Percentiles rank a stretch among this genome's conserved stretches.
These are phyloP conservation scores for Phyllosticta capitalensis DNA, from an alignment of 2,329 filamentous ascomycete species.

Conservation along the genomic window DNA sequence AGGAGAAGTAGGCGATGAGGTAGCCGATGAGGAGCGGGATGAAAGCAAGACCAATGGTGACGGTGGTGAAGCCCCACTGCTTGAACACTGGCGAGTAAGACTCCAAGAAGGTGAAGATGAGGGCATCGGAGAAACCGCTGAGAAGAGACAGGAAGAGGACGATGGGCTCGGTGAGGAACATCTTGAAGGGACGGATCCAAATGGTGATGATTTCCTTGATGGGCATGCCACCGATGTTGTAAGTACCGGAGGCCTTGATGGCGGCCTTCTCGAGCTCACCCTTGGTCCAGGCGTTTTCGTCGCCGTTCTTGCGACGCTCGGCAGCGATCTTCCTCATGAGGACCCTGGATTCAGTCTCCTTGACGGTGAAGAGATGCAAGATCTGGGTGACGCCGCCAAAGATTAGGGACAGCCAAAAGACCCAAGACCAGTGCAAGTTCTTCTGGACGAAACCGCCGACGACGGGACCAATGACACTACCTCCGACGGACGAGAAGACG, in stretches of 20 bases:
- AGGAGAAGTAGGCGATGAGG: conserved; percentile 49
- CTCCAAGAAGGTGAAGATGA: conserved; percentile 70
- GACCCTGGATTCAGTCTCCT: conserved; percentile 65
- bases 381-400: conserved; percentile 60
- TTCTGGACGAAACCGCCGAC: conserved; percentile 45
- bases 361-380: conserved; percentile 58
- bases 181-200: conserved; percentile 57
- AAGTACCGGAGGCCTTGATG: conserved; percentile 9
- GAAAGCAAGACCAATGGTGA: conserved; percentile 52
- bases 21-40: conserved; percentile 60
- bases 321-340: conserved; percentile 71
- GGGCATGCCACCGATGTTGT: conserved; percentile 25
- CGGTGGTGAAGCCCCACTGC: conserved; percentile 53
- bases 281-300: conserved; percentile 57
- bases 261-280: conserved; percentile 48
- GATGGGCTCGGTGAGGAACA: conserved; percentile 66
- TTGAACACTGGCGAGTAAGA: conserved; percentile 57
- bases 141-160: conserved; percentile 61
- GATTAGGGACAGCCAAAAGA: conserved; percentile 76
- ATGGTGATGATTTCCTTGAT: conserved; percentile 38
- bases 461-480: conserved; percentile 46
- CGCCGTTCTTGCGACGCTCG: conserved; percentile 54
- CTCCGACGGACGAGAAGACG: conserved; percentile 47
- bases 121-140: conserved; percentile 61
- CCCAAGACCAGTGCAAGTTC: conserved; percentile 54